Conservation (phyloP, 768 basidiomycete species). For the Phlebiopsis gigantea region DNA sequence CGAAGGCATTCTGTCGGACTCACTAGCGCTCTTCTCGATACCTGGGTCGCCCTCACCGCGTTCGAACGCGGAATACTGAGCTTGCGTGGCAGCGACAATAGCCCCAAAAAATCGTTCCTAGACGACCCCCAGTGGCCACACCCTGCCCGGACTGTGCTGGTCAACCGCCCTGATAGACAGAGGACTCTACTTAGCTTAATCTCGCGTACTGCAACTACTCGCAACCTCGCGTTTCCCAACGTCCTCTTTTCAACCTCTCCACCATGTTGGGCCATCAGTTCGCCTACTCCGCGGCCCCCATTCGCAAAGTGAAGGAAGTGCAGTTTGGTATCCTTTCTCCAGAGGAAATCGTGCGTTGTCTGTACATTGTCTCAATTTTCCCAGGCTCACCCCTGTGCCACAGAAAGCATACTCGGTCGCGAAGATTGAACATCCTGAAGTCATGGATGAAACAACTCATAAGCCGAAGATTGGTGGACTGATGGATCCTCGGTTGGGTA, state of each 20-base stretch:
- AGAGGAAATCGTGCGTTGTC: slow-evolving; percentile 88
- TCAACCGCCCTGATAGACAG: slow-evolving; percentile 1
- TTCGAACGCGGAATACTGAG: slow-evolving; percentile 16
- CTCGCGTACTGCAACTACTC: slow-evolving; percentile 7
- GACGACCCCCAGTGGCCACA: slow-evolving; percentile 5
- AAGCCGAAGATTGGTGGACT: slow-evolving; percentile 90
- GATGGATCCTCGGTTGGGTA: slow-evolving; percentile 98
- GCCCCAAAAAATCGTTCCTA: slow-evolving; percentile 14
- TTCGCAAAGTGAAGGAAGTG: slow-evolving; percentile 95
- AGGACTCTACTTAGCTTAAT: slow-evolving; percentile 15
- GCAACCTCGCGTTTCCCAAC: slow-evolving; percentile 9
- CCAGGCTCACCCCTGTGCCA: slow-evolving; percentile 11
- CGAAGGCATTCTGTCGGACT: not conserved
- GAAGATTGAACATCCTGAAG: slow-evolving; percentile 97
- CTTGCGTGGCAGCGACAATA: slow-evolving; percentile 19
- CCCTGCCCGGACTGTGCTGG: not conserved
- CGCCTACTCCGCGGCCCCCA: slow-evolving; percentile 88
- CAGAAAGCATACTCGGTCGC: slow-evolving; percentile 99
- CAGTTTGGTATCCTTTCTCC: slow-evolving; percentile 99
- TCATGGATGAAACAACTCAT: slow-evolving; percentile 92
- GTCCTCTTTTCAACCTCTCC: slow-evolving; percentile 6
- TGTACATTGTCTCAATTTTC: slow-evolving; percentile 4
- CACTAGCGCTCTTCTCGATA: not conserved
- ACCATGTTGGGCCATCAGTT: slow-evolving; percentile 85
- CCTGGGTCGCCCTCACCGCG: not conserved